Evolutionary conservation across 805 yeast species (phyloP).

Genomic region (Metschnikowia vanudenii): DNA sequence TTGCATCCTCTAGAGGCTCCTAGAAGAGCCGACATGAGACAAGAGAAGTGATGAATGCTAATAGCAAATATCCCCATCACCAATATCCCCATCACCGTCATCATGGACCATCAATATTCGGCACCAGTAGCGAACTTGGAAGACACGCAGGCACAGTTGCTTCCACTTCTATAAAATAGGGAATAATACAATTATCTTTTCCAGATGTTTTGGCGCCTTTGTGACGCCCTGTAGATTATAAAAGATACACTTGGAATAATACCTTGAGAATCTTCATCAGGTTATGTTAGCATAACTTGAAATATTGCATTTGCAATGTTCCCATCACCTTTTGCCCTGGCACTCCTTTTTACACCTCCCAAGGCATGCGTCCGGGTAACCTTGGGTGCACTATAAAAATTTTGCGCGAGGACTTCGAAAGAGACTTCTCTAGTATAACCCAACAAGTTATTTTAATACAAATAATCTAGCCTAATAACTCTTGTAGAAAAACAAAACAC

Average conservation of each 20-base stretch:
- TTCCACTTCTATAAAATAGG: slow-evolving; percentile 1
- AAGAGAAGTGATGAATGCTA: slow-evolving; percentile 55
- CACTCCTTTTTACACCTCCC: background rate
- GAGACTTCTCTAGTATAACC: background rate
- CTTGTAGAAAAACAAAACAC: slow-evolving; percentile 9
- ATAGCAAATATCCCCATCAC: no score
- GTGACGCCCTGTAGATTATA: no score
- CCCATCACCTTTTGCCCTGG: no score
- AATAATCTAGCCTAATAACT: background rate
- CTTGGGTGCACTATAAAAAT: slow-evolving; percentile 4
- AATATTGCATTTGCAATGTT: no score
- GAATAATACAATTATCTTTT: background rate
- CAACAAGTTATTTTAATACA: slow-evolving; percentile 1
- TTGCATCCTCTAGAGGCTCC: slow-evolving; percentile 91
- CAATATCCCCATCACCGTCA: no score
- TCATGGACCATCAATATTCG: no score
- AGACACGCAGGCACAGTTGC: slow-evolving; percentile 11
- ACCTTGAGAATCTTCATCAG: no score
- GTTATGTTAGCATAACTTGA: no score
- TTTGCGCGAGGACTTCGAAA: background rate
- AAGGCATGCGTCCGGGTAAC: slow-evolving; percentile 12
- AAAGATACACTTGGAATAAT: no score
- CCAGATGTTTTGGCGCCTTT: background rate
- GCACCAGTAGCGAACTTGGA: background rate
- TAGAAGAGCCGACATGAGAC: slow-evolving; percentile 84